Percentiles rank a stretch among this genome's conserved stretches.
These are phyloP conservation scores for Fusarium sulawesiense DNA, from an alignment of 2,329 filamentous ascomycete species.

Conservation along the genomic window DNA sequence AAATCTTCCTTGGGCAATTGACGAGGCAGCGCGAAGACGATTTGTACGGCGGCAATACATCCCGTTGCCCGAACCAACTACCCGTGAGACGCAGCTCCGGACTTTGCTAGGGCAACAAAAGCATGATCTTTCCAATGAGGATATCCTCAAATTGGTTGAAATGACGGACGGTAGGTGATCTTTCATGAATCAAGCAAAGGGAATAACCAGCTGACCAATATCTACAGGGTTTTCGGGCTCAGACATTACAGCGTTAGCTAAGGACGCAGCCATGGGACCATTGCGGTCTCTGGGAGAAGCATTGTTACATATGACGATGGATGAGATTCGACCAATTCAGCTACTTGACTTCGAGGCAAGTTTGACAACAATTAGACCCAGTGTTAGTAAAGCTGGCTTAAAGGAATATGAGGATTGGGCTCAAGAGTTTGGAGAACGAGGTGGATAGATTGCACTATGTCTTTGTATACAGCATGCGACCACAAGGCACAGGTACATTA, in stretches of 20 bases:
- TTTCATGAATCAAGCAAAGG: background rate
- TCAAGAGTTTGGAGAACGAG: slow-evolving; percentile 89
- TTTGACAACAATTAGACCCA: slow-evolving; percentile 85
- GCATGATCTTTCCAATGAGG: slow-evolving; percentile 76
- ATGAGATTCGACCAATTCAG: slow-evolving; percentile 89
- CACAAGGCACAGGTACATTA: slow-evolving; percentile 14
- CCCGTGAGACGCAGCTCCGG: slow-evolving; percentile 80
- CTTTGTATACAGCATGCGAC: slow-evolving; percentile 28
- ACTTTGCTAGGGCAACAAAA: slow-evolving; percentile 89
- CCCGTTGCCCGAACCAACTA: slow-evolving; percentile 86
- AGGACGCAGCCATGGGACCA: slow-evolving; percentile 98
- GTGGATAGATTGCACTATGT: slow-evolving; percentile 65
- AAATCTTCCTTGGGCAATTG: slow-evolving; percentile 97
- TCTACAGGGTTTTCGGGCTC: slow-evolving; percentile 92
- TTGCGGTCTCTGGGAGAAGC: slow-evolving; percentile 90
- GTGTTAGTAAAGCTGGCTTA: slow-evolving; percentile 85
- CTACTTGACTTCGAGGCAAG: slow-evolving; percentile 87
- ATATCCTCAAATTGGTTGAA: slow-evolving; percentile 79
- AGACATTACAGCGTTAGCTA: slow-evolving; percentile 95
- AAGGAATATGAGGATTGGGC: slow-evolving; percentile 96
- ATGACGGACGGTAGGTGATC: slow-evolving; percentile 80
- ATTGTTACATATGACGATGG: slow-evolving; percentile 89
- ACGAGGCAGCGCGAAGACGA: slow-evolving; percentile 89
- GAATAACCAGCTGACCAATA: slow-evolving; percentile 8
- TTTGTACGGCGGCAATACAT: slow-evolving; percentile 98